A percentile compares a stretch with the other conserved stretches of the same genome.
These are phyloP conservation scores for Magnaporthiopsis poae DNA, from an alignment of 2,329 filamentous ascomycete genomes.

Conservation along the genomic window DNA sequence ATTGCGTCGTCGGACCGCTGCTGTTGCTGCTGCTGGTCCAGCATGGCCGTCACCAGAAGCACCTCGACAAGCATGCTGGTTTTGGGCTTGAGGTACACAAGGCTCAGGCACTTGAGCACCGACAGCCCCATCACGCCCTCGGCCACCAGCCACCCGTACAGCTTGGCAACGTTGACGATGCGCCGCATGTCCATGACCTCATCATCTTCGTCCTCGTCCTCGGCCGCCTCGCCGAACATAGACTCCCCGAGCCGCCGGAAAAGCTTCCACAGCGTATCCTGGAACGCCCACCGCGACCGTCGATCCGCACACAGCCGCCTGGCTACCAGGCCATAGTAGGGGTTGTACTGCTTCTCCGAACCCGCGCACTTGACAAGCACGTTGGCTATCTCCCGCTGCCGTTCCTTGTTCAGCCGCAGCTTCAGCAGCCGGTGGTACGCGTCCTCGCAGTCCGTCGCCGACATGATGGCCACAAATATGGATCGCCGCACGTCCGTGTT, in stretches of 20 bases:
- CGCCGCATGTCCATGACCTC: slow-evolving; percentile 39
- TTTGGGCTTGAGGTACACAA: slow-evolving; percentile 66
- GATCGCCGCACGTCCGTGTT: slow-evolving; percentile 76
- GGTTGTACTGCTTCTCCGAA: slow-evolving; percentile 76
- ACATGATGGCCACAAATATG: slow-evolving; percentile 90
- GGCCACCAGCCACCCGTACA: slow-evolving; percentile 43
- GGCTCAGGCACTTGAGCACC: slow-evolving; percentile 61
- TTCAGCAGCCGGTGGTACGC: slow-evolving; percentile 71
- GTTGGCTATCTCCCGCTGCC: slow-evolving; percentile 75
- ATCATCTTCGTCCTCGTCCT: slow-evolving; percentile 41
- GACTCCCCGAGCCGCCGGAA: slow-evolving; percentile 80
- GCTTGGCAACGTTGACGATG: slow-evolving; percentile 42
- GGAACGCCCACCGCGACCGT: slow-evolving; percentile 72
- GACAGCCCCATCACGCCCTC: slow-evolving; percentile 36
- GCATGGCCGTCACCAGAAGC: slow-evolving; percentile 64
- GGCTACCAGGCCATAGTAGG: slow-evolving; percentile 83
- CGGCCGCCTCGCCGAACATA: slow-evolving; percentile 54
- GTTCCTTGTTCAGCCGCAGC: slow-evolving; percentile 73
- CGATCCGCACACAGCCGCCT: slow-evolving; percentile 66
- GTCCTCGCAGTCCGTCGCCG: slow-evolving; percentile 72
- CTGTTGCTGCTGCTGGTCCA: slow-evolving; percentile 41
- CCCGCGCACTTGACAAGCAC: slow-evolving; percentile 82
- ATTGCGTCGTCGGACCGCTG: slow-evolving; percentile 31
- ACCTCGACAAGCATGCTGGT: slow-evolving; percentile 72
- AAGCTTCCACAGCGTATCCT: slow-evolving; percentile 75